A percentile compares a stretch with the other conserved stretches of the same genome.
Conservation (phyloP, 805 yeast species). For the Nakazawaea wickerhamii region DNA sequence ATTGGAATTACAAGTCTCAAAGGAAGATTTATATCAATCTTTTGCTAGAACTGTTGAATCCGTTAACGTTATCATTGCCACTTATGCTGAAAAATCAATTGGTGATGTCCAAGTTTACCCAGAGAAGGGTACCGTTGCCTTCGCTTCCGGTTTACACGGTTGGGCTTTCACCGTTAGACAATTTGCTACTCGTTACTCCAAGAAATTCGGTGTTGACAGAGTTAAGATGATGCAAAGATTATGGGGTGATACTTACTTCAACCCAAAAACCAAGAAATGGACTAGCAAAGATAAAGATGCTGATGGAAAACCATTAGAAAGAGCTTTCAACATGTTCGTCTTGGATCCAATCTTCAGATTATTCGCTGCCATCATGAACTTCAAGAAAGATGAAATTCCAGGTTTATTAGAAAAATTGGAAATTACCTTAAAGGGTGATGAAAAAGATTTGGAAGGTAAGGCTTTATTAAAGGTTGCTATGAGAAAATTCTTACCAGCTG, state of each 20-base stretch:
- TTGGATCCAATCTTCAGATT: slow-evolving; percentile 98
- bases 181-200: slow-evolving; percentile 95
- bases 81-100: slow-evolving; percentile 82
- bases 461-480: slow-evolving; percentile 96
- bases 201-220: slow-evolving; percentile 99
- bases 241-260: slow-evolving; percentile 99
- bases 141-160: slow-evolving; percentile 99
- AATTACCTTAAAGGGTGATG: slow-evolving; percentile 89
- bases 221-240: slow-evolving; percentile 97
- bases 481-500: slow-evolving; percentile 99
- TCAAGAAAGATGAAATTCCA: slow-evolving; percentile 96
- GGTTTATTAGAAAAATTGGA: slow-evolving; percentile 89
- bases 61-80: slow-evolving; percentile 95
- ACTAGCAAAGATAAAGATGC: slow-evolving; percentile 94
- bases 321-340: slow-evolving; percentile 99
- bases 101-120: slow-evolving; percentile 99
- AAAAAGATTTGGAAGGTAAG: slow-evolving; percentile 98
- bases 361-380: slow-evolving; percentile 96
- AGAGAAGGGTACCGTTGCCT: slow-evolving; percentile 97
- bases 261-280: slow-evolving; percentile 99
- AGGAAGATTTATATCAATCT: slow-evolving; percentile 98
- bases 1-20: slow-evolving; percentile 96
- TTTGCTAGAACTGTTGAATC: slow-evolving; percentile 99
- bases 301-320: slow-evolving; percentile 90
- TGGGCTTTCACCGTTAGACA: slow-evolving; percentile 99